Conservation (phyloP, 2,329 filamentous ascomycete species). For the Phoma sp. region DNA sequence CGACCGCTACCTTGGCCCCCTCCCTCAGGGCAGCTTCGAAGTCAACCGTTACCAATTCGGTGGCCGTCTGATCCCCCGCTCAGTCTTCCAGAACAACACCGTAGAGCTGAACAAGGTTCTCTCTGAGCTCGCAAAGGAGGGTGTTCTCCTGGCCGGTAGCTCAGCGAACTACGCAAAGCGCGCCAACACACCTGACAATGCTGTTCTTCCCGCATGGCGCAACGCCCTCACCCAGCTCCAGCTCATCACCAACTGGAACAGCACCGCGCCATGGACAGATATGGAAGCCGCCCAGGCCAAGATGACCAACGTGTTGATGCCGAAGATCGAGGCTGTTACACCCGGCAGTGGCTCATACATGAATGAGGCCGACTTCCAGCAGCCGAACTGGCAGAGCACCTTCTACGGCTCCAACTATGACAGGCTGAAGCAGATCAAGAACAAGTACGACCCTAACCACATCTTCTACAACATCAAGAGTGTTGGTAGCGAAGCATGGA, state of each 20-base stretch:
- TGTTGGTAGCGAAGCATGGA: slow-evolving; percentile 29
- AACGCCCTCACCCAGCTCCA: slow-evolving; percentile 26
- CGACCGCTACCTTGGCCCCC: slow-evolving; percentile 34
- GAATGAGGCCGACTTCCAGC: slow-evolving; percentile 38
- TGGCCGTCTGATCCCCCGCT: slow-evolving; percentile 27
- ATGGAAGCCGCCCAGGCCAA: slow-evolving; percentile 18
- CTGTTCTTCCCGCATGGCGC: slow-evolving; percentile 35
- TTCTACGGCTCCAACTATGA: slow-evolving; percentile 64
- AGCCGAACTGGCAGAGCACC: slow-evolving; percentile 30
- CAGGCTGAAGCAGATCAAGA: slow-evolving; percentile 34
- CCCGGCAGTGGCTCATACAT: slow-evolving; percentile 36
- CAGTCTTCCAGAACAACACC: slow-evolving; percentile 25
- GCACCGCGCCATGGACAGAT: slow-evolving; percentile 16
- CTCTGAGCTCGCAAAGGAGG: slow-evolving; percentile 19
- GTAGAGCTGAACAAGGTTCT: slow-evolving; percentile 22
- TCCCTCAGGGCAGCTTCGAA: slow-evolving; percentile 30
- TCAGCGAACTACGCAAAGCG: slow-evolving; percentile 25
- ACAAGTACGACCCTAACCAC: slow-evolving; percentile 25
- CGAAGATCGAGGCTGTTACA: slow-evolving; percentile 29
- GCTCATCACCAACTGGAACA: slow-evolving; percentile 30
- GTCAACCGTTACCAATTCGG: slow-evolving; percentile 30
- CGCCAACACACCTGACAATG: slow-evolving; percentile 22
- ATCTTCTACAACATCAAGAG: slow-evolving; percentile 30
- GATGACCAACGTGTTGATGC: slow-evolving; percentile 34
- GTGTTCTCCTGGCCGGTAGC: slow-evolving; percentile 25